Evolutionary conservation across 768 basidiomycete species (phyloP), one percentile per base, ranked within the genome.

Genomic region (Rhizopogon vesiculosus): DNA sequence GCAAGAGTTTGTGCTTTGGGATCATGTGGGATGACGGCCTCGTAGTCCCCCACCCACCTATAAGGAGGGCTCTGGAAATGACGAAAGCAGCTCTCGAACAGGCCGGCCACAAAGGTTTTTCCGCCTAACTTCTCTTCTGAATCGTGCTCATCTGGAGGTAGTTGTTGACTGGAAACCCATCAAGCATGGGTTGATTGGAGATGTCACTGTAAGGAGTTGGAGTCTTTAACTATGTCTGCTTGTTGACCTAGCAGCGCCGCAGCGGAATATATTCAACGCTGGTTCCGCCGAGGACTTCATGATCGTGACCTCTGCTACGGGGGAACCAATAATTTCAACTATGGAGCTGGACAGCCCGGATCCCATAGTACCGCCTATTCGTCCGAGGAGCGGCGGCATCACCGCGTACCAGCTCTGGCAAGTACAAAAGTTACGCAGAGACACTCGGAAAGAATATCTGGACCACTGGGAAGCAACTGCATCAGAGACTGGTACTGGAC

Each of bases 81-180:
- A 74, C 78, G 1, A 83, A 83, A 66, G 65, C 71, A 2, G 86
- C 88, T 0, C 68, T 93, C 18, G 53, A 77, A 4, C 74, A 72
- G 5, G 84, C 80, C 9, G 87, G 89, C 7, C 86, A 91, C 67
- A 73, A 77, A 69, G 85, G 89, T 86, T 49, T 40, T 72, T 40
- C 41, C 41, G 33, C 33, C 28, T 46, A 4, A 51, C 40, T 9
- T 25, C 28, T 13, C 9, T 19, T 45, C 12, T 35, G 13, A 22
- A 48, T 48, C 8, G 7, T 15, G 4, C 46, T 48, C 13, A 48
- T 48, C 19, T 35, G 15, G 31, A 5, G 18, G 15, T 55, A 88
- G 90, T 91, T 13, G 76, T 91, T 51, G 81, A 87, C 51, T 92
- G 88, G 87, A 67, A 75, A 35, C 81, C 84, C 0, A 63, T 75